Percentiles rank a stretch among this genome's conserved stretches.
These are phyloP conservation scores for Arthroderma uncinatum DNA, from an alignment of 2,329 filamentous ascomycete genomes.

Conservation along the genomic window DNA sequence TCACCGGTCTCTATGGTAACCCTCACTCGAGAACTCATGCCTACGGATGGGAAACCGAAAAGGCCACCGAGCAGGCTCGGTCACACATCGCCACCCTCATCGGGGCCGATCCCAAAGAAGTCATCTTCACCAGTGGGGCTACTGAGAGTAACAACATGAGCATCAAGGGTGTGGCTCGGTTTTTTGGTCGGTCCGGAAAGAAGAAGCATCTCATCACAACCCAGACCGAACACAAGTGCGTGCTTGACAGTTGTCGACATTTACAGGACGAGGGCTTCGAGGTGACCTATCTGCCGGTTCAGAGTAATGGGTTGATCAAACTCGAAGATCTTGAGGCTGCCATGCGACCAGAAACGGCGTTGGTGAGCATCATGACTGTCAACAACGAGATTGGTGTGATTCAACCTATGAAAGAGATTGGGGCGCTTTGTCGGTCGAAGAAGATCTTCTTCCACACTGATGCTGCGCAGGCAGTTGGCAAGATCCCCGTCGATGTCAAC, in stretches of 20 bases:
- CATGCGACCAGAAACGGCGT: constrained; percentile 76
- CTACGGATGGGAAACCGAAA: constrained; percentile 97
- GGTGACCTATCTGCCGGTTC: constrained; percentile 90
- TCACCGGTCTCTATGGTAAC: constrained; percentile 89
- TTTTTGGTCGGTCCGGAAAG: constrained; percentile 85
- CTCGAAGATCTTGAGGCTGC: constrained; percentile 77
- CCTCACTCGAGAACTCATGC: constrained; percentile 95
- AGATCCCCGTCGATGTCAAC: constrained; percentile 93
- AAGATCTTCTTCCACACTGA: constrained; percentile 99
- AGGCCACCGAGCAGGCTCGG: constrained; percentile 79
- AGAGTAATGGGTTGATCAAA: constrained; percentile 72
- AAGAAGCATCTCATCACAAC: constrained; percentile 98
- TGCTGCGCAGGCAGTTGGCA: constrained; percentile 93
- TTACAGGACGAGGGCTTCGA: constrained; percentile 94
- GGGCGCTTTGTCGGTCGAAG: constrained; percentile 75
- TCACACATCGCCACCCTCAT: constrained; percentile 75
- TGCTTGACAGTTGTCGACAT: constrained; percentile 92
- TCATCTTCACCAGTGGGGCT: constrained; percentile 95
- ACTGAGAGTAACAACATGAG: constrained; percentile 99
- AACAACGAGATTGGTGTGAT: constrained; percentile 99
- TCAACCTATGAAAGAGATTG: constrained; percentile 87
- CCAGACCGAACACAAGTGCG: constrained; percentile 98
- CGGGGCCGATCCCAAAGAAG: constrained; percentile 91
- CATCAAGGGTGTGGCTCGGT: constrained; percentile 93
- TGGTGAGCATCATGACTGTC: constrained; percentile 97